Percentiles rank a stretch among this genome's conserved stretches.
Conservation (phyloP, 148 eudicot genomes). For the Vaccinium vitisidaea region DNA sequence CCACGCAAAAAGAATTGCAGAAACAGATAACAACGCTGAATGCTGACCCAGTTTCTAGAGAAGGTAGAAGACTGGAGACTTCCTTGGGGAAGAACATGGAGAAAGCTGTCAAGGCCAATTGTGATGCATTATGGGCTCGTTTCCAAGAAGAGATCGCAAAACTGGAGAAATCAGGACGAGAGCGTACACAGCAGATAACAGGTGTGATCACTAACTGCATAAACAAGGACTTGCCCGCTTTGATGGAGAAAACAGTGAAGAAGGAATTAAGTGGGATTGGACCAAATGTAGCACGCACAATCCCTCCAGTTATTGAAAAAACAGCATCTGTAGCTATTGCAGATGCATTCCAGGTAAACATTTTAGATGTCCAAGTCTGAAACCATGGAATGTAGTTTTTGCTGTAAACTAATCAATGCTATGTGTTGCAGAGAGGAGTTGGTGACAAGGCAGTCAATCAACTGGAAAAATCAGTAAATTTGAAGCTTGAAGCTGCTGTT, state of each 20-base stretch:
- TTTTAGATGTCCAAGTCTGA: constrained; percentile 12
- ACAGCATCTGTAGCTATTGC: constrained; percentile 55
- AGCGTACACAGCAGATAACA: constrained; percentile 62
- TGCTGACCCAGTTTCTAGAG: constrained; percentile 66
- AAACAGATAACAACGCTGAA: constrained; percentile 59
- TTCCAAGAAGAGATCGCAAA: constrained; percentile 69
- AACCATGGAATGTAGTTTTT: not conserved
- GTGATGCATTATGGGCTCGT: constrained; percentile 90
- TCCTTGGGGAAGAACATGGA: constrained; percentile 70
- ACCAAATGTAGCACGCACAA: constrained; percentile 68
- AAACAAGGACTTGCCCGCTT: constrained; percentile 60
- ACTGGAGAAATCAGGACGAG: constrained; percentile 68
- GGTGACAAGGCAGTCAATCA: constrained; percentile 88
- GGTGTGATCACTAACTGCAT: constrained; percentile 48
- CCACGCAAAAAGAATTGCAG: constrained; percentile 66
- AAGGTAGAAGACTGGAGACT: constrained; percentile 77
- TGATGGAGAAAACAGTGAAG: constrained; percentile 73
- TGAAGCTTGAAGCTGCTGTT: constrained; percentile 76
- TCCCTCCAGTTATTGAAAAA: constrained; percentile 76
- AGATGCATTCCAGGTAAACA: constrained; percentile 81
- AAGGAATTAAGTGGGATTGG: constrained; percentile 68
- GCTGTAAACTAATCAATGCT: constrained; percentile 14
- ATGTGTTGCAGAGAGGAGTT: constrained; percentile 69
- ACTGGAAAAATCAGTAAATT: constrained; percentile 71
- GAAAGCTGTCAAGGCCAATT: constrained; percentile 70